These are phyloP conservation scores for Farysia itapuensis DNA, from an alignment of 1,284 basidiomycete genomes.

Conservation along the genomic window DNA sequence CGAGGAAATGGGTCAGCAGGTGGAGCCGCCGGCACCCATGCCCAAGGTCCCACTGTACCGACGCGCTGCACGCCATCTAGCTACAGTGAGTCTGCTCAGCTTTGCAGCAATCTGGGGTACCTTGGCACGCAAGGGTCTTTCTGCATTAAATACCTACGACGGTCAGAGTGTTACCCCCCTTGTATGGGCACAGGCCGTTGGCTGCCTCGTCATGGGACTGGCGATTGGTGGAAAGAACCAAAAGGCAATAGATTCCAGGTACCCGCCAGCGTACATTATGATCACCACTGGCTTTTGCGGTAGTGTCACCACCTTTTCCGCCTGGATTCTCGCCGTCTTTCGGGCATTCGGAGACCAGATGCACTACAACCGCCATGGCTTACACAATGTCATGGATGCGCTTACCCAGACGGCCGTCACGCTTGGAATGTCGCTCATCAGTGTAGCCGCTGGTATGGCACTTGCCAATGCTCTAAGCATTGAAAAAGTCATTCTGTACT, in stretches of 20 bases:
- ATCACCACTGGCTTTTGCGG: slow-evolving; percentile 93
- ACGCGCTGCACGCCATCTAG: slow-evolving; percentile 15
- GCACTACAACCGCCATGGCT: slow-evolving; percentile 68
- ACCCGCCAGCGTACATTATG: slow-evolving; percentile 73
- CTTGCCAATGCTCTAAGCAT: slow-evolving; percentile 20
- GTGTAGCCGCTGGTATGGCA: slow-evolving; percentile 31
- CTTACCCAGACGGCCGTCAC: slow-evolving; percentile 52
- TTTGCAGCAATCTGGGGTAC: slow-evolving; percentile 61
- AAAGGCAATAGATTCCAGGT: slow-evolving; percentile 30
- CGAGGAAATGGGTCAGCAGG: slow-evolving; percentile 14
- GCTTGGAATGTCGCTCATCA: slow-evolving; percentile 40
- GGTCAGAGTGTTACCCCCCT: slow-evolving; percentile 78
- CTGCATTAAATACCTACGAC: slow-evolving; percentile 66
- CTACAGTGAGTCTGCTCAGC: slow-evolving; percentile 53
- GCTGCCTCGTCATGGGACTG: slow-evolving; percentile 80
- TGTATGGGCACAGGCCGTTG: slow-evolving; percentile 82
- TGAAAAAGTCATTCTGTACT: background rate
- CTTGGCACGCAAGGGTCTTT: slow-evolving; percentile 60
- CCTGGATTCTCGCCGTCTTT: slow-evolving; percentile 89
- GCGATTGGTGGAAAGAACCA: slow-evolving; percentile 53
- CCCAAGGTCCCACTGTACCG: slow-evolving; percentile 1
- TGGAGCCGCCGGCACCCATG: slow-evolving; percentile 1
- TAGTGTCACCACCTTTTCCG: slow-evolving; percentile 91
- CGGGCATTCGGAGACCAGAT: slow-evolving; percentile 77
- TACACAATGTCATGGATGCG: slow-evolving; percentile 68